Base-by-base conservation (phyloP, 2,329 filamentous ascomycete genomes). In the Macroventuria anomochaeta region DNA sequence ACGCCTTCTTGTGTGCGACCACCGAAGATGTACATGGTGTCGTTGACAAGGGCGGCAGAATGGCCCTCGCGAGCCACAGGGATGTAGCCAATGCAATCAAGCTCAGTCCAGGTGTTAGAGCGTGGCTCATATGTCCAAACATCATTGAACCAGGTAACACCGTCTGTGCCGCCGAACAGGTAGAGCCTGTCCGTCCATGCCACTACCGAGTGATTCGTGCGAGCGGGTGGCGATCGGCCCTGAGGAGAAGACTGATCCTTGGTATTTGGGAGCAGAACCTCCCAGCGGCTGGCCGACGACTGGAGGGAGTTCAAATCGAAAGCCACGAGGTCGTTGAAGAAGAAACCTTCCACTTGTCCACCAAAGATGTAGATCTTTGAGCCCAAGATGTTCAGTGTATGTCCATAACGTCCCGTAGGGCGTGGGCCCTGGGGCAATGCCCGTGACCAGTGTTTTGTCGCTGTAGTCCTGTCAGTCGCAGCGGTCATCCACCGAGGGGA, bases 1-100 rank as follows among this genome's bases (percentile, higher is more conserved):
- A 88, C 85, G 1, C 95, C 95, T 64, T 97, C 93, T 70, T 97
- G 91, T 0, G 92, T 97, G 55, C 95, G 89, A 37, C 95, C 95
- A 64, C 96, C 96, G 74, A 99, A 99, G 57, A 99, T 87, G 78
- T 99, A 99, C 96, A 99, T 99, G 55, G 97, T 95, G 72, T 99
- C 95, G 72, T 95, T 91, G 36, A 99, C 93, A 17, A 99, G 81
- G 3, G 93, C 88, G 12, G 95, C 91, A 11, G 96, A 93, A 74
- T 99, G 95, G 3, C 95, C 95, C 80, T 99, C 95, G 56, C 95
- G 86, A 15, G 93, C 88, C 1, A 92, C 88, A 1, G 96, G 95
- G 55, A 99, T 97, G 74, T 97, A 99, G 29, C 95, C 95, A 68
- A 97, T 97, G 73, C 95, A 99, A 69, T 97, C 93, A 50, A 96